phyloP scores from a whole-genome alignment of 352 stramenopile genomes.

The Phytophthora europaea region DNA sequence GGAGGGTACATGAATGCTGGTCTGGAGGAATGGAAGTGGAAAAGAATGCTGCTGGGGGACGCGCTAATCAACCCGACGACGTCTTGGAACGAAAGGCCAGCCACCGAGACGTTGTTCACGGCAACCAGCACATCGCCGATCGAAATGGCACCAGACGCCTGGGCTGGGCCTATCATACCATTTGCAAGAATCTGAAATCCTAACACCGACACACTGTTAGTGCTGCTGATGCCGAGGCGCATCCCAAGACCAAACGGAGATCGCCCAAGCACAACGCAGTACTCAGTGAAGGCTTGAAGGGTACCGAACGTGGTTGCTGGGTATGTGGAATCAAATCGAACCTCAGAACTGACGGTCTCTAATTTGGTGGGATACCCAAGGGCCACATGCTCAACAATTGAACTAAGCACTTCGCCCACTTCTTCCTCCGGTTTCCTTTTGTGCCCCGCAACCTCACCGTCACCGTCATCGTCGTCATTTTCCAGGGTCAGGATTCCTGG shows the following conservation, averaged over 20 bases:
- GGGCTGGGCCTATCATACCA: slow-evolving; percentile 78
- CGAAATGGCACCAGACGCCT: slow-evolving; percentile 80
- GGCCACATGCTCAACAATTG: slow-evolving; percentile 84
- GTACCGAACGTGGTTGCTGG: slow-evolving; percentile 58
- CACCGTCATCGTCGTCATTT: slow-evolving; percentile 53
- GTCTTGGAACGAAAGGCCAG: slow-evolving; percentile 73
- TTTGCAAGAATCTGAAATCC: slow-evolving; percentile 83
- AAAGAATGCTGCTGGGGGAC: slow-evolving; percentile 73
- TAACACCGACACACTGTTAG: slow-evolving; percentile 75
- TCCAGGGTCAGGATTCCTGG: slow-evolving; percentile 66
- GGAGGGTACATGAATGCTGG: slow-evolving; percentile 73
- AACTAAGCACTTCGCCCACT: slow-evolving; percentile 80
- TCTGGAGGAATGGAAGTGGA: slow-evolving; percentile 86
- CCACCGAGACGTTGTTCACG: slow-evolving; percentile 80
- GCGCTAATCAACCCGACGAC: slow-evolving; percentile 78
- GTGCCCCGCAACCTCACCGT: slow-evolving; percentile 38
- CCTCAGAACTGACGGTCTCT: slow-evolving; percentile 47
- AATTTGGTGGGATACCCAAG: slow-evolving; percentile 77
- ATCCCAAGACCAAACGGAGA: slow-evolving; percentile 84
- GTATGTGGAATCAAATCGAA: slow-evolving; percentile 66
- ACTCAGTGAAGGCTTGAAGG: slow-evolving; percentile 77
- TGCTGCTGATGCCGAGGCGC: slow-evolving; percentile 76
- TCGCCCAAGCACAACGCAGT: slow-evolving; percentile 70
- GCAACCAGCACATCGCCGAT: slow-evolving; percentile 78
- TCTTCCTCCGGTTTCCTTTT: slow-evolving; percentile 79